Conservation (phyloP, 2,329 filamentous ascomycete species). For the Penicillium corylophilum region DNA sequence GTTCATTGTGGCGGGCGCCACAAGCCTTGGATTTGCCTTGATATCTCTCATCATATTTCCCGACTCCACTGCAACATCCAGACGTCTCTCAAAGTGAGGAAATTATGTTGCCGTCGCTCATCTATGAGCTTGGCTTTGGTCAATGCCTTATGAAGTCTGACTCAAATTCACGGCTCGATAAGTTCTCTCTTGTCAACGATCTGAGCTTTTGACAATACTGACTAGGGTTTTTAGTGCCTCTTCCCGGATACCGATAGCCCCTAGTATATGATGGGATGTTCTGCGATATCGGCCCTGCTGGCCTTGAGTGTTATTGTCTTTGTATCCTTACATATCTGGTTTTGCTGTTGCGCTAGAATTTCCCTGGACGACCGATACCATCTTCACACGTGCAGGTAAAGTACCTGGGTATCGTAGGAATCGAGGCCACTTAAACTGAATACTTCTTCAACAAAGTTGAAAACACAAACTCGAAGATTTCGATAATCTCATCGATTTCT, state of each 20-base stretch:
- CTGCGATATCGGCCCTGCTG: slow-evolving; percentile 37
- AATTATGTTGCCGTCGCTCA: slow-evolving; percentile 25
- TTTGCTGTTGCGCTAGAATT: slow-evolving; percentile 10
- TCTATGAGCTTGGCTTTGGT: slow-evolving; percentile 52
- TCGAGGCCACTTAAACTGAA: too few relatives aligned
- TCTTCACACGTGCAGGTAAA: too few relatives aligned
- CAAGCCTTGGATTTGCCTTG: slow-evolving; percentile 48
- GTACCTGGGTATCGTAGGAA: too few relatives aligned
- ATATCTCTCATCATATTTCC: slow-evolving; percentile 49
- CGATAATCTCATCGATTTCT: too few relatives aligned
- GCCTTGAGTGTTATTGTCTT: slow-evolving; percentile 32
- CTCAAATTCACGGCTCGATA: slow-evolving; percentile 53
- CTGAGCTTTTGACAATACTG: background rate
- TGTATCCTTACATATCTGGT: slow-evolving; percentile 25
- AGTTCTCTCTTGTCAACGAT: background rate
- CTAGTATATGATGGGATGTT: slow-evolving; percentile 50
- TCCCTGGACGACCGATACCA: too few relatives aligned
- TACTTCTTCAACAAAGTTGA: too few relatives aligned
- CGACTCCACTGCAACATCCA: slow-evolving; percentile 51
- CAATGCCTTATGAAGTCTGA: slow-evolving; percentile 55
- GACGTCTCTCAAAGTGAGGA: slow-evolving; percentile 36
- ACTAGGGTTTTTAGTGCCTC: slow-evolving; percentile 40
- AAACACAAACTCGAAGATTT: too few relatives aligned
- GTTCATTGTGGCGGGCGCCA: slow-evolving; percentile 47
- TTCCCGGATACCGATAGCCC: slow-evolving; percentile 52